Evolutionary conservation across 2,329 filamentous ascomycete genomes (phyloP).

Genomic region (Cercospora zeina): DNA sequence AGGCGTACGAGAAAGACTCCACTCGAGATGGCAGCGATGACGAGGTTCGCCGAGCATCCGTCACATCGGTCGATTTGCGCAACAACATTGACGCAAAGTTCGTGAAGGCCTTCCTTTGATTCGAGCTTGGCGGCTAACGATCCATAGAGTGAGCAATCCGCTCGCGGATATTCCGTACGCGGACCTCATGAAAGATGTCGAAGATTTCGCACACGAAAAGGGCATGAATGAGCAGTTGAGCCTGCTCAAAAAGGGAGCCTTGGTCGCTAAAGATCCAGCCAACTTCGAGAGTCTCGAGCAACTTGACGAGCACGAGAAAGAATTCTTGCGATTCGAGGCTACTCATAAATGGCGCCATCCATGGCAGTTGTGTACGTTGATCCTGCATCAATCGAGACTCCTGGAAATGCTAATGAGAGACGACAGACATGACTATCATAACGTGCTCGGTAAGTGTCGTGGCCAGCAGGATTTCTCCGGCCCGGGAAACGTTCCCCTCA

Average conservation of each 20-base stretch:
- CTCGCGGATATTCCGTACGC: slow-evolving; percentile 56
- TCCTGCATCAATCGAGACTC: not conserved
- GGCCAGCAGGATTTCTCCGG: too few species aligned
- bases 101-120: not conserved
- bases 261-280: slow-evolving; percentile 53
- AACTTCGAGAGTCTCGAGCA: slow-evolving; percentile 49
- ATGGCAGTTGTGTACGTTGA: slow-evolving; percentile 41
- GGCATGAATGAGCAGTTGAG: slow-evolving; percentile 46
- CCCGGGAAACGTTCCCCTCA: too few species aligned
- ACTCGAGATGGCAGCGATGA: slow-evolving; percentile 11
- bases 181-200: slow-evolving; percentile 56
- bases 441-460: slow-evolving; percentile 45
- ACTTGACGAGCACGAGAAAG: slow-evolving; percentile 47
- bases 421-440: slow-evolving; percentile 50
- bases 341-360: slow-evolving; percentile 55
- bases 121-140: slow-evolving; percentile 6
- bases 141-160: slow-evolving; percentile 52
- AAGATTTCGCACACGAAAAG: slow-evolving; percentile 54
- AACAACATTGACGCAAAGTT: slow-evolving; percentile 34
- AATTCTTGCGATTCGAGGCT: slow-evolving; percentile 49
- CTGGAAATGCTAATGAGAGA: not conserved
- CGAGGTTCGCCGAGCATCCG: slow-evolving; percentile 12
- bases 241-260: slow-evolving; percentile 51
- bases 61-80: slow-evolving; percentile 27
- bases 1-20: slow-evolving; percentile 7